Evolutionary conservation across 768 basidiomycete genomes (phyloP).

Genomic region (Tubosaeta brunneosetosa): DNA sequence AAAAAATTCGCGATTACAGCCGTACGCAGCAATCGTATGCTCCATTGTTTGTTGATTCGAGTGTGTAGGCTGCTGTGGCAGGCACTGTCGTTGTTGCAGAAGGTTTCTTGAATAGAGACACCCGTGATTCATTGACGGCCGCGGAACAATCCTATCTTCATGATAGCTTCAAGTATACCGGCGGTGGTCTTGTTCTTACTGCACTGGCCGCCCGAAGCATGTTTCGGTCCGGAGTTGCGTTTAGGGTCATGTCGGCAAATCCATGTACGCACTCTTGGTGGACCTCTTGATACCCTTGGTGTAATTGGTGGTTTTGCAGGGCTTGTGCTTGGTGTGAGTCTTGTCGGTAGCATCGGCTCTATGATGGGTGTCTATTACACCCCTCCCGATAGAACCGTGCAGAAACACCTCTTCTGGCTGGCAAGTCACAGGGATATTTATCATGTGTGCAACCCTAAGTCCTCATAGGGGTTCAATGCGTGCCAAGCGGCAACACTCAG

Average conservation of each 20-base stretch:
- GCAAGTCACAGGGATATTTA: constrained; percentile 35
- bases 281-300: not conserved
- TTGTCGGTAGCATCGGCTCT: constrained; percentile 73
- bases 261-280: constrained; percentile 51
- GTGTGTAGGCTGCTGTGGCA: constrained; percentile 60
- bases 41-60: not conserved
- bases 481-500: constrained; percentile 84
- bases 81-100: constrained; percentile 63
- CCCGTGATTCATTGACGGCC: constrained; percentile 57
- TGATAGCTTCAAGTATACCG: constrained; percentile 79
- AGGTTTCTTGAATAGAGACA: constrained; percentile 71
- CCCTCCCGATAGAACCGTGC: constrained; percentile 66
- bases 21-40: constrained; percentile 31
- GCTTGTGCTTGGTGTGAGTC: constrained; percentile 78
- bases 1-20: constrained; percentile 49
- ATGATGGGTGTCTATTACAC: constrained; percentile 85
- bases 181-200: constrained; percentile 70
- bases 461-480: constrained; percentile 67
- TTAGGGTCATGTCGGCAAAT: constrained; percentile 77
- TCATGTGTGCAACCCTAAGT: constrained; percentile 1
- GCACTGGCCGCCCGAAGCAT: constrained; percentile 76
- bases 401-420: constrained; percentile 81
- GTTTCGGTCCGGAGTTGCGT: constrained; percentile 63
- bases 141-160: constrained; percentile 69
- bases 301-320: constrained; percentile 36